Conservation (phyloP, 345 rosid genomes). For the Eucalyptus viminalis region DNA sequence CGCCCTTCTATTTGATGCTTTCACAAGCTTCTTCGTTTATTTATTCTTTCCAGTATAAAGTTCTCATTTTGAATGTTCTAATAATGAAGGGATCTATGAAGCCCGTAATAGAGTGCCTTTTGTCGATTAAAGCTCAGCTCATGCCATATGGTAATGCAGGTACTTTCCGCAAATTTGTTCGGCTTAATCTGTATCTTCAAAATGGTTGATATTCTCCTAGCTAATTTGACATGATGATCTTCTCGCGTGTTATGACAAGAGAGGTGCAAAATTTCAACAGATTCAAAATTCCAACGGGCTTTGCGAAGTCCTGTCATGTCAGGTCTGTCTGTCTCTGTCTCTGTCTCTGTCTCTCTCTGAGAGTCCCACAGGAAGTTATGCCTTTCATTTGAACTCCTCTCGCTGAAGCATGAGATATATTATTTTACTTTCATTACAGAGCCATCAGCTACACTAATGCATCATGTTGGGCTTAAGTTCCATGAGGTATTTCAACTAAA, state of each 20-base stretch:
- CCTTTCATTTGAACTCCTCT: not conserved
- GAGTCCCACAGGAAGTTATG: not conserved
- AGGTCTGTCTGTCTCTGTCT: conserved; percentile 13
- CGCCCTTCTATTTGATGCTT: not conserved
- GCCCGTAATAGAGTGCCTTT: conserved; percentile 36
- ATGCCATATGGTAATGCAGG: conserved; percentile 4
- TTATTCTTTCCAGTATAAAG: not conserved
- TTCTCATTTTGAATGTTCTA: not conserved
- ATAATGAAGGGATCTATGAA: conserved; percentile 41
- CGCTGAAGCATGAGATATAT: not conserved
- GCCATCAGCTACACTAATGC: conserved; percentile 35
- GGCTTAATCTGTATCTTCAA: not conserved
- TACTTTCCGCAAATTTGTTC: not conserved
- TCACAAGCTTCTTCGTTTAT: not conserved
- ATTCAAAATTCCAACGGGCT: conserved; percentile 37
- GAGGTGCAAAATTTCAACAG: conserved; percentile 24
- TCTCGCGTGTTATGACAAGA: conserved; percentile 37
- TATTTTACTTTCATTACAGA: conserved; percentile 16
- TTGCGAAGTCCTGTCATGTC: conserved; percentile 27
- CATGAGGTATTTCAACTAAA: conserved; percentile 84
- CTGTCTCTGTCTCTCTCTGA: not conserved
- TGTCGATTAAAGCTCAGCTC: conserved; percentile 16
- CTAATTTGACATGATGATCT: not conserved
- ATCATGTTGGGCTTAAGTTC: conserved; percentile 65
- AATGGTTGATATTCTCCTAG: conserved; percentile 4